Percentiles rank a stretch among this genome's conserved stretches.
These are phyloP conservation scores for Xylaria acuta DNA, from an alignment of 495 filamentous ascomycete genomes.

Conservation along the genomic window DNA sequence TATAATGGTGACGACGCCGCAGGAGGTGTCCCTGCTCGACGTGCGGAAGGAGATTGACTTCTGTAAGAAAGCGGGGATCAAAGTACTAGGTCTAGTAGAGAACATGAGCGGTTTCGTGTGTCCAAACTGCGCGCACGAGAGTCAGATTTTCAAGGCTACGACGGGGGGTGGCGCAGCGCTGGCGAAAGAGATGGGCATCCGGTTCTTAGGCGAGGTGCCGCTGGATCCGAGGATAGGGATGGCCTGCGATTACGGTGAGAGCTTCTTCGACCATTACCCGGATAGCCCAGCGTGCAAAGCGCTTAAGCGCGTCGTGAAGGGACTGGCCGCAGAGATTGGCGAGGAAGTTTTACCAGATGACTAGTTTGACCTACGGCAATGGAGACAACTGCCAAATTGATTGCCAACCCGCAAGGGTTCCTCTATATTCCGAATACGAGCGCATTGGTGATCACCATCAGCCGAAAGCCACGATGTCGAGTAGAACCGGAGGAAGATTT, in stretches of 20 bases:
- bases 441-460: background rate
- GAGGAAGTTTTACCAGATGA: slow-evolving; percentile 52
- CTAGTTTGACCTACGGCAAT: slow-evolving; percentile 18
- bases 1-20: slow-evolving; percentile 91
- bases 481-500: background rate
- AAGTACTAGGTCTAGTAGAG: slow-evolving; percentile 87
- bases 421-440: background rate
- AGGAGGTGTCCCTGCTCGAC: slow-evolving; percentile 91
- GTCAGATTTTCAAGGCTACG: slow-evolving; percentile 87
- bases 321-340: slow-evolving; percentile 69
- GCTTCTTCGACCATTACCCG: slow-evolving; percentile 91
- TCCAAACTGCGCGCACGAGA: slow-evolving; percentile 80
- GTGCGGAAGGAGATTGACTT: slow-evolving; percentile 98
- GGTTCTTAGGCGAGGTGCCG: slow-evolving; percentile 90
- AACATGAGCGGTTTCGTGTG: slow-evolving; percentile 99
- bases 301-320: slow-evolving; percentile 75
- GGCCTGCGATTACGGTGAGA: slow-evolving; percentile 96
- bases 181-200: slow-evolving; percentile 83
- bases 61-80: slow-evolving; percentile 91
- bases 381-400: background rate
- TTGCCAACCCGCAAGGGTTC: background rate
- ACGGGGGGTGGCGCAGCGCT: slow-evolving; percentile 84
- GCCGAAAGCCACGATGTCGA: background rate
- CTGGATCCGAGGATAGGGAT: slow-evolving; percentile 93
- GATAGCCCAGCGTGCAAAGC: slow-evolving; percentile 88